A percentile compares a stretch with the other conserved stretches of the same genome.
These are phyloP conservation scores for Cordyceps farinosa DNA, from an alignment of 2,329 filamentous ascomycete species.

Conservation along the genomic window DNA sequence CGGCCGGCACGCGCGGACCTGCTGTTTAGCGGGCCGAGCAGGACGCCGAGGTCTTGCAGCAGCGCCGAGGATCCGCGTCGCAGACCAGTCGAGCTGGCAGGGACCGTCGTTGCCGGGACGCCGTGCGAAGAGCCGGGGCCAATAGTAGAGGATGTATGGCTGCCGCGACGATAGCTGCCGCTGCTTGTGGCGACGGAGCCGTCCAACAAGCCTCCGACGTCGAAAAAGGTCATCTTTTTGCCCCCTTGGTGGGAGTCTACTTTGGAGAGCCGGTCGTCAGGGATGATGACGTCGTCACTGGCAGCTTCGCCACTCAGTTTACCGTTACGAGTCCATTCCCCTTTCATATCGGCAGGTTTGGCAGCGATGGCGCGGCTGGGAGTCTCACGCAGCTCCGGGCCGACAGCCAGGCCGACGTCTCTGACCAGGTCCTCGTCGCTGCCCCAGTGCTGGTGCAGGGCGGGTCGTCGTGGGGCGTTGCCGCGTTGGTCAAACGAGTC, in stretches of 20 bases:
- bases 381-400: conserved; percentile 46
- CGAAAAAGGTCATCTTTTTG: conserved; percentile 70
- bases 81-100: conserved; percentile 43
- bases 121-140: conserved; percentile 36
- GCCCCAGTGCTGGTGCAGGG: conserved; percentile 67
- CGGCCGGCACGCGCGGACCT: conserved; percentile 32
- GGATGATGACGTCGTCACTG: conserved; percentile 45
- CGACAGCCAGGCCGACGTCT: conserved; percentile 68
- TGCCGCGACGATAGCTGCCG: conserved; percentile 37
- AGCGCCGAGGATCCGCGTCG: conserved; percentile 54
- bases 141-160: conserved; percentile 39
- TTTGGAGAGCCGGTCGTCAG: conserved; percentile 33
- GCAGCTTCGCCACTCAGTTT: conserved; percentile 36
- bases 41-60: conserved; percentile 56
- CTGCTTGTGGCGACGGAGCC: conserved; percentile 33
- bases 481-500: conserved; percentile 56
- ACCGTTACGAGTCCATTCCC: conserved; percentile 47
- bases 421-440: conserved; percentile 89
- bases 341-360: conserved; percentile 35
- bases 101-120: conserved; percentile 41
- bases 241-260: conserved; percentile 24
- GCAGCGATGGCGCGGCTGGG: conserved; percentile 21
- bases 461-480: conserved; percentile 40
- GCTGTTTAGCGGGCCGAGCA: conserved; percentile 39
- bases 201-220: conserved; percentile 73